These are phyloP conservation scores for Talaromyces sp. DNA, from an alignment of 2,329 filamentous ascomycete species.

Conservation along the genomic window DNA sequence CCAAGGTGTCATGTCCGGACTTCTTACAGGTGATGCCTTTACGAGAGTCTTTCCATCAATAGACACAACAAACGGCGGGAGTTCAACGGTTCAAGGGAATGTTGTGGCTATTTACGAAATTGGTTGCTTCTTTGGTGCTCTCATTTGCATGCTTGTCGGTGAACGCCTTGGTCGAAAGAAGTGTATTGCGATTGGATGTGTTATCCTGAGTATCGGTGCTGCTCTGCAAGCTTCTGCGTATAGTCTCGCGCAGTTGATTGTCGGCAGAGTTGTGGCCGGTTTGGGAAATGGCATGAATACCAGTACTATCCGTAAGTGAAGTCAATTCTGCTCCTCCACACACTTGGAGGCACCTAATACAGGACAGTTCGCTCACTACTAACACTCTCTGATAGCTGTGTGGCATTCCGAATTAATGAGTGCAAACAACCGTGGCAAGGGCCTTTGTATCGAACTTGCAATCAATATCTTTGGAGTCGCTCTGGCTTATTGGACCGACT, in stretches of 20 bases:
- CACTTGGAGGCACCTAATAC: not conserved
- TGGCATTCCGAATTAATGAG: constrained; percentile 22
- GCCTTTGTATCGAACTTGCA: constrained; percentile 10
- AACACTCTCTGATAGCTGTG: constrained; percentile 19
- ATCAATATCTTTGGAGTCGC: constrained; percentile 12
- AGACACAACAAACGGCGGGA: not conserved
- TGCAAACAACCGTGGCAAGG: constrained; percentile 4
- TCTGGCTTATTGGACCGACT: constrained; percentile 23
- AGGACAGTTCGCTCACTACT: not conserved
- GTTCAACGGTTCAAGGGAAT: constrained; percentile 6
- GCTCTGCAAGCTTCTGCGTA: constrained; percentile 56
- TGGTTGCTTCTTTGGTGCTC: constrained; percentile 10
- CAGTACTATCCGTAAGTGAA: constrained; percentile 27
- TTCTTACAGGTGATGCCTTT: constrained; percentile 10
- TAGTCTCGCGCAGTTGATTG: constrained; percentile 53
- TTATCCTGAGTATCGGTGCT: constrained; percentile 58
- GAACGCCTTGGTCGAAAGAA: constrained; percentile 4
- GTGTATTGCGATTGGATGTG: constrained; percentile 6
- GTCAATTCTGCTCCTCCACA: constrained; percentile 18
- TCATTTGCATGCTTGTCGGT: constrained; percentile 6
- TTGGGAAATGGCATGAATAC: constrained; percentile 36
- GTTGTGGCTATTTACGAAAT: constrained; percentile 13
- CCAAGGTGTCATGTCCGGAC: constrained; percentile 11
- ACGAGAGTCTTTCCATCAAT: not conserved
- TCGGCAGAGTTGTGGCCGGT: constrained; percentile 54